phyloP scores from a whole-genome alignment of 768 basidiomycete genomes.

The Boletus subparvulus region DNA sequence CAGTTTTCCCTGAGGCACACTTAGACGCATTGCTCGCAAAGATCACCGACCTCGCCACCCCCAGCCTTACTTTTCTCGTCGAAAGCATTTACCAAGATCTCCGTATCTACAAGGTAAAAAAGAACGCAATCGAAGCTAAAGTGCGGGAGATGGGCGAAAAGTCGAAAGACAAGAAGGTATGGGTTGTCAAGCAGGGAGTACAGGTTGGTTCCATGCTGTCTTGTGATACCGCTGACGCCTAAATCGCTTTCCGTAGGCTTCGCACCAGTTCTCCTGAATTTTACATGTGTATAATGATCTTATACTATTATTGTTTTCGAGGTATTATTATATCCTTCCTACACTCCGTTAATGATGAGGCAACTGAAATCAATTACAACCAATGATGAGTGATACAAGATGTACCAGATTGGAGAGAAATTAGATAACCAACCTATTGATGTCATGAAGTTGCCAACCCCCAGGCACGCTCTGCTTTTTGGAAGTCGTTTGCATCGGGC shows the following conservation, averaged over 20 bases:
- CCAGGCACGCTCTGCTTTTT: conserved; percentile 37
- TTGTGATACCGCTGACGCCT: background rate
- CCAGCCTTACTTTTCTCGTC: conserved; percentile 63
- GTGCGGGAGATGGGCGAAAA: conserved; percentile 75
- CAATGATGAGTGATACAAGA: background rate
- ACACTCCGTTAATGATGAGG: conserved; percentile 1
- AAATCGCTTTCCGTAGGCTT: conserved; percentile 8
- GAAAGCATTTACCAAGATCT: conserved; percentile 74
- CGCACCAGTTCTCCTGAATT: conserved; percentile 6
- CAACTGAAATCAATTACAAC: background rate
- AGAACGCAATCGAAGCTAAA: conserved; percentile 81
- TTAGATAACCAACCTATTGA: background rate
- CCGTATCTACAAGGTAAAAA: conserved; percentile 70
- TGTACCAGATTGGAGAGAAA: background rate
- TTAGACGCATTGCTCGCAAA: conserved; percentile 60
- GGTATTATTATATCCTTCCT: conserved; percentile 9
- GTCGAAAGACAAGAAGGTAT: conserved; percentile 68
- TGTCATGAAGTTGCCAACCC: conserved; percentile 34
- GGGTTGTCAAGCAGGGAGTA: conserved; percentile 55
- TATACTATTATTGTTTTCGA: background rate
- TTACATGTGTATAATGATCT: background rate
- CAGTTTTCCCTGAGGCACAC: conserved; percentile 66
- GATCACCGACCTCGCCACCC: conserved; percentile 58
- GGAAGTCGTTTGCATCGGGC: conserved; percentile 28
- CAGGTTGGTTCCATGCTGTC: conserved; percentile 2